A percentile compares a stretch with the other conserved stretches of the same genome.
Evolutionary conservation across 192 early-diverging fungal genomes (phyloP).

Genomic region (Cetraspora pellucida): DNA sequence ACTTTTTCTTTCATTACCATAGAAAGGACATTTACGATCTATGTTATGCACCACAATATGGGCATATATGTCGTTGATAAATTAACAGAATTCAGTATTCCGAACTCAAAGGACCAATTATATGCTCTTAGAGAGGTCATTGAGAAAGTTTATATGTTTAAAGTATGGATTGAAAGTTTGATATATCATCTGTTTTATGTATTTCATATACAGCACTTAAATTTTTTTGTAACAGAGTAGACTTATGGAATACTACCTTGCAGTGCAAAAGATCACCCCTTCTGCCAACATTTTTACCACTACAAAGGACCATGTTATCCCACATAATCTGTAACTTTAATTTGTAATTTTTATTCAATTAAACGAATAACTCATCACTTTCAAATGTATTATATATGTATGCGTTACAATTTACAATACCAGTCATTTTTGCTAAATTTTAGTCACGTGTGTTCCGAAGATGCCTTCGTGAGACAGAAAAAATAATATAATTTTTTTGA

Average conservation of each 20-base stretch:
- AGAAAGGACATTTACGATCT: conserved; percentile 10
- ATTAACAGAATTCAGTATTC: conserved; percentile 19
- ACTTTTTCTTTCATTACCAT: not conserved
- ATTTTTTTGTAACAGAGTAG: conserved; percentile 12
- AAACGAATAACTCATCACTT: not conserved
- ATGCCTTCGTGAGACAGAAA: too few relatives aligned
- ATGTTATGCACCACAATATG: not conserved
- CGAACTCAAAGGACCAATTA: conserved; percentile 25
- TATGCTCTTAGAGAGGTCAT: conserved; percentile 17
- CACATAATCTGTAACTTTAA: not conserved
- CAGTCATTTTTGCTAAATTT: too few relatives aligned
- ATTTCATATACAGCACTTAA: not conserved
- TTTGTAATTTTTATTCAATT: not conserved
- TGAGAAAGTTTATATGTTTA: conserved; percentile 24
- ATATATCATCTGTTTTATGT: not conserved
- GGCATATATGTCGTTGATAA: conserved; percentile 23
- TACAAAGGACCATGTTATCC: conserved; percentile 8
- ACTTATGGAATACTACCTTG: conserved; percentile 23
- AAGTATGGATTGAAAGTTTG: conserved; percentile 17
- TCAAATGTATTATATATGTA: not conserved
- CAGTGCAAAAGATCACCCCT: conserved; percentile 24
- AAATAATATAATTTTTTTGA: too few relatives aligned
- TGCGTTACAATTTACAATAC: too few relatives aligned
- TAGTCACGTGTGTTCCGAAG: too few relatives aligned
- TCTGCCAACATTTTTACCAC: conserved; percentile 11